Base-by-base conservation (phyloP, 768 basidiomycete genomes). In the Boletus coccyginus region DNA sequence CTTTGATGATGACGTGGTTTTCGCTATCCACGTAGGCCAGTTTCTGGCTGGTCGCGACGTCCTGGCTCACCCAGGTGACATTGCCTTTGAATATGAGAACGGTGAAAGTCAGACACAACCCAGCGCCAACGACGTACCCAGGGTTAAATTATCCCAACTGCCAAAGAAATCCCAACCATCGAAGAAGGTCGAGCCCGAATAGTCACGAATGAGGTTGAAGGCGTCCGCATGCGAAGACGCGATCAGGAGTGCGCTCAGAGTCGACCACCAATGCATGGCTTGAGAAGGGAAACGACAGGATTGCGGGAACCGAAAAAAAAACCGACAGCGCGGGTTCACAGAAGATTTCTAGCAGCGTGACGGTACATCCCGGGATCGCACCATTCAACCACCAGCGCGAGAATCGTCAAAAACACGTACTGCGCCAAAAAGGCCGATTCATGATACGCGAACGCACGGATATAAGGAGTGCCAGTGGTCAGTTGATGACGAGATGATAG, bases 1-100 rank as follows among this genome's bases (percentile, higher is more conserved):
- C 90, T 62, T 79, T 84, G 47, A 94, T 74, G 58, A 94, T 78
- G 7, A 84, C 86, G 53, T 86, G 82, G 8, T 87, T 84, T 1
- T 77, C 77, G 42, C 63, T 62, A 59, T 87, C 85, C 60, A 88
- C 67, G 62, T 80, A 89, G 6, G 84, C 82, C 19, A 92, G 74
- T 1, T 75, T 64, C 57, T 81, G 74, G 8, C 74, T 66, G 12
- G 71, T 68, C 1, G 86, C 86, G 21, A 74, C 73, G 3, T 74
- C 68, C 51, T 74, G 66, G 61, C 79, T 77, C 17, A 85, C 73
- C 75, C 80, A 90, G 41, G 81, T 81, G 17, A 83, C 85, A 61
- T 88, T 83, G 39, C 87, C 88, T 86, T 59, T 1, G 60, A 35
- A 17, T 1, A 32, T 38, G 21, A 61, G 45, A 17, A 39, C 33